A percentile compares a stretch with the other conserved stretches of the same genome.
Conservation (phyloP, 164 flowering plant species). For the Pachysandra terminalis region DNA sequence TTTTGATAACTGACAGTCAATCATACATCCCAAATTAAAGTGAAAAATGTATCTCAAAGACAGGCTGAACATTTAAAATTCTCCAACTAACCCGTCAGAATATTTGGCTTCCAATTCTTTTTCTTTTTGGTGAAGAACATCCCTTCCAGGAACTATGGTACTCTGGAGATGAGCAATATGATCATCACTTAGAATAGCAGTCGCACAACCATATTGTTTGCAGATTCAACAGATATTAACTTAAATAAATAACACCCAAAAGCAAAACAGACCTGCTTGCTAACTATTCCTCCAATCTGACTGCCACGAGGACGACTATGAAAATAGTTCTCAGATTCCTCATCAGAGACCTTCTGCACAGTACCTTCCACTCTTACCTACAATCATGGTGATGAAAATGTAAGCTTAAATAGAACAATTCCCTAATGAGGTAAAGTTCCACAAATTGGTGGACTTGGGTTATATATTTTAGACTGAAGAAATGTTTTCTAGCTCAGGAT, state of each 20-base stretch:
- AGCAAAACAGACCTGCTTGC: conserved; percentile 59
- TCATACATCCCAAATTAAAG: too few relatives aligned
- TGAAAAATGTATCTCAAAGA: not conserved
- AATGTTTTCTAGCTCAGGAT: too few relatives aligned
- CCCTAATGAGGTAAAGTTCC: not conserved
- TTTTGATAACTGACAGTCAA: too few relatives aligned
- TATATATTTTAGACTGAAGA: too few relatives aligned
- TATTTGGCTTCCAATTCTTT: conserved; percentile 63
- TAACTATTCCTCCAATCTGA: conserved; percentile 87
- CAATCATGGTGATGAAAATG: not conserved
- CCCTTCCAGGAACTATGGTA: conserved; percentile 73
- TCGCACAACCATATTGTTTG: not conserved
- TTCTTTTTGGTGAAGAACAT: conserved; percentile 54
- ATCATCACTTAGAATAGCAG: not conserved
- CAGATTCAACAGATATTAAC: not conserved
- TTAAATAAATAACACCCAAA: not conserved
- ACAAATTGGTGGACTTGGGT: not conserved
- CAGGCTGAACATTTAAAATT: not conserved
- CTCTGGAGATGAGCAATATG: conserved; percentile 44
- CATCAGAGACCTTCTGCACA: conserved; percentile 76
- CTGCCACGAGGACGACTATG: conserved; percentile 94
- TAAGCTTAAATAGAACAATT: conserved; percentile 1
- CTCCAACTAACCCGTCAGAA: conserved; percentile 66
- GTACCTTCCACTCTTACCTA: conserved; percentile 92
- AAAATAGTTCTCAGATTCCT: conserved; percentile 87